A percentile compares a stretch with the other conserved stretches of the same genome.
phyloP scores from a whole-genome alignment of 495 filamentous ascomycete species.

The Penicillium lividum region DNA sequence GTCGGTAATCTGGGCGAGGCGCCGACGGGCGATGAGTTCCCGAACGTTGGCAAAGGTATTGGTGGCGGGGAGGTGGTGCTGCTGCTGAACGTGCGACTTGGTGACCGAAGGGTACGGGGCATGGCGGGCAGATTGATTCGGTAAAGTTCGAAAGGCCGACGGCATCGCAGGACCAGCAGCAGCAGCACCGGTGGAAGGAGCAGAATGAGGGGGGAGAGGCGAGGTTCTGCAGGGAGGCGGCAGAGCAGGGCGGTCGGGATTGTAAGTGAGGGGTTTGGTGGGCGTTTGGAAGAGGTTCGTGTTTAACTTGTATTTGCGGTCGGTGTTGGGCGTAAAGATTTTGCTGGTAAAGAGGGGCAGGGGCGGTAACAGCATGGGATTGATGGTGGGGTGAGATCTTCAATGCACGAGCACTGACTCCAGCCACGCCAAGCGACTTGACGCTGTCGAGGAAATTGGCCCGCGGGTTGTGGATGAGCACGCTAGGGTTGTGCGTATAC shows the following conservation, averaged over 20 bases:
- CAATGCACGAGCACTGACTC: constrained; percentile 29
- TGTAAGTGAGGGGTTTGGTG: constrained; percentile 28
- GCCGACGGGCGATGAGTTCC: constrained; percentile 50
- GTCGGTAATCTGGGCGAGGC: constrained; percentile 52
- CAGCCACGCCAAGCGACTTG: constrained; percentile 45
- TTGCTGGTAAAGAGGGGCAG: constrained; percentile 36
- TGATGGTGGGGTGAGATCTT: constrained; percentile 42
- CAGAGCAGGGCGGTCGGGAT: constrained; percentile 40
- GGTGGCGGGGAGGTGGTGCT: constrained; percentile 41
- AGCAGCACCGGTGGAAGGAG: constrained; percentile 40
- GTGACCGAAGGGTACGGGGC: constrained; percentile 43
- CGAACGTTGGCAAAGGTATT: constrained; percentile 53
- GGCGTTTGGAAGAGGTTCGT: constrained; percentile 11
- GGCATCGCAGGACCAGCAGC: constrained; percentile 50
- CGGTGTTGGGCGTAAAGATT: constrained; percentile 32
- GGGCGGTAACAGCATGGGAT: constrained; percentile 36
- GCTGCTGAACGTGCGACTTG: constrained; percentile 43
- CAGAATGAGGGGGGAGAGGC: constrained; percentile 38
- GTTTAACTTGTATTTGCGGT: constrained; percentile 25
- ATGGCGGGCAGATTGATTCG: constrained; percentile 46
- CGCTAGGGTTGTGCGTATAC: constrained; percentile 79
- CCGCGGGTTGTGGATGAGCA: constrained; percentile 55
- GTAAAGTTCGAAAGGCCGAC: constrained; percentile 51
- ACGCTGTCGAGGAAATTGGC: constrained; percentile 61
- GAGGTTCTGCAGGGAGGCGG: constrained; percentile 40